Evolutionary conservation across 495 filamentous ascomycete genomes (phyloP), one percentile per base, ranked within the genome.

Genomic region (Pseudevernia furfuracea): DNA sequence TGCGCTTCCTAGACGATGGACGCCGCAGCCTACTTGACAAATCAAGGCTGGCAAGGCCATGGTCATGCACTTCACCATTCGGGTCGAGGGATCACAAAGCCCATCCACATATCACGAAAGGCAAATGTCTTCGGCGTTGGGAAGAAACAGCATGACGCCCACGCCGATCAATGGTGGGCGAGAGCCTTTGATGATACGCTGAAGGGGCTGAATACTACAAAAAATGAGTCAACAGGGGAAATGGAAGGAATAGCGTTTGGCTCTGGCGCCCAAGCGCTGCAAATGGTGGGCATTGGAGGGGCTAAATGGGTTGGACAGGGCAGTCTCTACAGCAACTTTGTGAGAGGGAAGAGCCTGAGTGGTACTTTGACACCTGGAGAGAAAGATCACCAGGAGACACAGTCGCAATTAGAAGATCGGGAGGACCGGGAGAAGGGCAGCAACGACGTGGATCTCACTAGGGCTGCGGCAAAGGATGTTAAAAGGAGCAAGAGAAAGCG

Each of bases 261-360:
- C 34, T 43, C 44, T 55, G 61, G 46, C 28, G 53, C 58, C 49
- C 37, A 60, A 36, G 37, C 46, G 37, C 46, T 86, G 48, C 77
- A 83, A 65, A 78, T 80, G 59, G 74, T 83, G 19, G 75, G 73
- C 23, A 73, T 76, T 56, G 77, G 70, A 37, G 75, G 74, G 25
- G 67, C 71, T 37, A 74, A 69, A 37, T 76, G 74, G 38, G 80
- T 75, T 36, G 78, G 43, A 17, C 37, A 79, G 82, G 76, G 78
- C 39, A 88, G 90, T 36, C 78, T 96, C 9, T 96, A 96, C 74
- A 83, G 86, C 21, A 85, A 81, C 63, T 96, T 96, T 72, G 89
- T 96, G 15, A 80, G 81, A 63, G 92, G 92, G 23, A 84, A 89
- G 62, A 75, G 80, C 44, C 74, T 96, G 61, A 76, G 77, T n/a